Evolutionary conservation across 208 protist genomes (phyloP).

Genomic region (Vickermania spadyakhi): DNA sequence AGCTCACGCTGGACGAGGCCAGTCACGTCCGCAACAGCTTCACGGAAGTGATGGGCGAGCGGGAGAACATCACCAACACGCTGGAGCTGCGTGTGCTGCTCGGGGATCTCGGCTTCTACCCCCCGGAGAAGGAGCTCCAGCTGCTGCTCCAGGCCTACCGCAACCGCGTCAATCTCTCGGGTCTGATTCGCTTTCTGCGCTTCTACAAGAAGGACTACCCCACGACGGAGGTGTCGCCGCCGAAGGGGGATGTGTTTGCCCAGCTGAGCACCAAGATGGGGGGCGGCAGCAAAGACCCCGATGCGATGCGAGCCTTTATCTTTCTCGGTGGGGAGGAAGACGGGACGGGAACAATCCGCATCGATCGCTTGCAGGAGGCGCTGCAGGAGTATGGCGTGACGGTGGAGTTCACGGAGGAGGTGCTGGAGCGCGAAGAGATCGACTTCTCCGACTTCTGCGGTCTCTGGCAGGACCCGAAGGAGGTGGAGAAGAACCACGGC

Average conservation of each 20-base stretch:
- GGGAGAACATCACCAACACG: slow-evolving; percentile 51
- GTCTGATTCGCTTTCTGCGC: slow-evolving; percentile 59
- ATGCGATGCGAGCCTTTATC: slow-evolving; percentile 72
- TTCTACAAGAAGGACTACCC: slow-evolving; percentile 70
- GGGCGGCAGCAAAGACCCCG: slow-evolving; percentile 14
- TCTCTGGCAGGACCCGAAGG: slow-evolving; percentile 24
- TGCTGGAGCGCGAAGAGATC: slow-evolving; percentile 35
- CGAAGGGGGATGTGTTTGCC: background rate
- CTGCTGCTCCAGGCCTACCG: slow-evolving; percentile 45
- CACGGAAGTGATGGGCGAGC: slow-evolving; percentile 26
- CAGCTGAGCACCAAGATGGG: background rate
- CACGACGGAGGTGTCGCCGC: slow-evolving; percentile 5
- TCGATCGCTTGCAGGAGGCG: slow-evolving; percentile 36
- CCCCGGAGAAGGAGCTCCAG: slow-evolving; percentile 48
- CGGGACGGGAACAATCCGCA: slow-evolving; percentile 35
- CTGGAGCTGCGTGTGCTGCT: slow-evolving; percentile 69
- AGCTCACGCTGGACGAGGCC: slow-evolving; percentile 65
- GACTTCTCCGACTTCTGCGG: slow-evolving; percentile 65
- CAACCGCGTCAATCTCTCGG: slow-evolving; percentile 46
- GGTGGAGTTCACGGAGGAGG: slow-evolving; percentile 61
- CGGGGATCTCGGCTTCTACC: slow-evolving; percentile 64
- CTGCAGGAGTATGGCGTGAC: slow-evolving; percentile 63
- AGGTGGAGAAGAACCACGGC: slow-evolving; percentile 6
- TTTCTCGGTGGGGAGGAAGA: slow-evolving; percentile 72
- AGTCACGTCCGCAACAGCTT: slow-evolving; percentile 42